Conservation (phyloP, 2,329 filamentous ascomycete species). For the Scytalidium lignicola region DNA sequence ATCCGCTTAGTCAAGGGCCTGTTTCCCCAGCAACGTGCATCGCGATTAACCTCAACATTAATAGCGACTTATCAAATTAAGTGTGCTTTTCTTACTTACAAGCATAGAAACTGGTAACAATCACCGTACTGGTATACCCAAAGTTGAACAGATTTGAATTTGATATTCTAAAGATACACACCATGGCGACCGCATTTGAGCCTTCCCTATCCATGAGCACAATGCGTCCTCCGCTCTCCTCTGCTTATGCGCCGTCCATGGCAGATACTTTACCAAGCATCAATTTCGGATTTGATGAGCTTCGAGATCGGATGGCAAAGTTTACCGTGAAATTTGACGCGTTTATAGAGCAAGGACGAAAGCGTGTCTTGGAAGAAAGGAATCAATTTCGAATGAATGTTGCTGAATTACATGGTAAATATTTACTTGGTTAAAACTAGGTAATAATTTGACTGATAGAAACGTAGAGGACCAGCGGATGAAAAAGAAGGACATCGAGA, state of each 20-base stretch:
- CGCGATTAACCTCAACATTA: not conserved
- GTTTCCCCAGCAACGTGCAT: not conserved
- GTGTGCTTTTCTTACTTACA: not conserved
- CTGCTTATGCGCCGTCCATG: slow-evolving; percentile 58
- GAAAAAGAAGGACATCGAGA: slow-evolving; percentile 83
- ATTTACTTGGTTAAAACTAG: not conserved
- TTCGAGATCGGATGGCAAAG: slow-evolving; percentile 90
- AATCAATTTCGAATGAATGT: slow-evolving; percentile 91
- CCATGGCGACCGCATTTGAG: slow-evolving; percentile 61
- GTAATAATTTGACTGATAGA: slow-evolving; percentile 6
- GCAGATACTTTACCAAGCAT: slow-evolving; percentile 78
- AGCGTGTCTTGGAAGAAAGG: slow-evolving; percentile 84
- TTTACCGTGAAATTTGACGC: slow-evolving; percentile 89
- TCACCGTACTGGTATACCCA: too few species aligned
- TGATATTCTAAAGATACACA: not conserved
- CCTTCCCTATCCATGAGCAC: slow-evolving; percentile 62
- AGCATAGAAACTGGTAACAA: too few species aligned
- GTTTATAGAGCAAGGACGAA: slow-evolving; percentile 88
- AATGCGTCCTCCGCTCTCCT: slow-evolving; percentile 39
- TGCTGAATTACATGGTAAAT: slow-evolving; percentile 79
- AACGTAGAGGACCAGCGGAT: slow-evolving; percentile 82
- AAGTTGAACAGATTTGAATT: too few species aligned
- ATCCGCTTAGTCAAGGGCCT: not conserved
- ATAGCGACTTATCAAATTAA: not conserved
- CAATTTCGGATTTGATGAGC: slow-evolving; percentile 93